Evolutionary conservation across 2,329 filamentous ascomycete species (phyloP).

Genomic region (Fusarium torreyae): DNA sequence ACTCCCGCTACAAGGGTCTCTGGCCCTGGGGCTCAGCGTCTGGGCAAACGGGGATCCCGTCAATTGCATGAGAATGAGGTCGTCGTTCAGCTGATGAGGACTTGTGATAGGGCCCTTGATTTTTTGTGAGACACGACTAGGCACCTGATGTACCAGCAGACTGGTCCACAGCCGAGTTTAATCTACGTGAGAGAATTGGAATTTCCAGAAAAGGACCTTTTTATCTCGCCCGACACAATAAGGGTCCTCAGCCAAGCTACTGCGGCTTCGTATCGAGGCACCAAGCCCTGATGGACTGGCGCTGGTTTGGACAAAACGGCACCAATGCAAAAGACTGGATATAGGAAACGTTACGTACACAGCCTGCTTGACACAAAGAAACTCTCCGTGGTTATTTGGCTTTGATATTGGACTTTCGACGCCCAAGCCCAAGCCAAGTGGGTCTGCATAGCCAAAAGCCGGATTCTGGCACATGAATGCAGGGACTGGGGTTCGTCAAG

Average conservation of each 20-base stretch:
- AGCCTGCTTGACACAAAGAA: constrained; percentile 18
- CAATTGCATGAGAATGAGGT: constrained; percentile 22
- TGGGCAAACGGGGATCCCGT: neutral
- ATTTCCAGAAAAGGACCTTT: neutral
- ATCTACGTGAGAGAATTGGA: neutral
- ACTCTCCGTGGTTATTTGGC: constrained; percentile 7
- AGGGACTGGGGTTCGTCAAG: constrained; percentile 37
- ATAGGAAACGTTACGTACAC: constrained; percentile 26
- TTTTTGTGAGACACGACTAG: constrained; percentile 21
- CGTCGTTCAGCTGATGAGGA: constrained; percentile 41
- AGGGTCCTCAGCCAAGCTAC: constrained; percentile 3
- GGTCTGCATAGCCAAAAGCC: constrained; percentile 43
- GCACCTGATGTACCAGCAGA: constrained; percentile 27
- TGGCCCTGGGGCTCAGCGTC: constrained; percentile 19
- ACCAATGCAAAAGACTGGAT: constrained; percentile 22
- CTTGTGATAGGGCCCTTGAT: constrained; percentile 42
- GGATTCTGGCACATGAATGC: constrained; percentile 43
- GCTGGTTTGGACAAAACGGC: neutral
- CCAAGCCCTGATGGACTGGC: too few relatives aligned
- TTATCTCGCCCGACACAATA: neutral
- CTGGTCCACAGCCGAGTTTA: neutral
- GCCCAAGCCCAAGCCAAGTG: constrained; percentile 48
- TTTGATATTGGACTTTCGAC: constrained; percentile 30
- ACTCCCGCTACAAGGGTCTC: constrained; percentile 40
- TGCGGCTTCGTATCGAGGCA: neutral